A percentile compares a stretch with the other conserved stretches of the same genome.
Evolutionary conservation across 768 basidiomycete species (phyloP).

Genomic region (Kwoniella mangroviensis): DNA sequence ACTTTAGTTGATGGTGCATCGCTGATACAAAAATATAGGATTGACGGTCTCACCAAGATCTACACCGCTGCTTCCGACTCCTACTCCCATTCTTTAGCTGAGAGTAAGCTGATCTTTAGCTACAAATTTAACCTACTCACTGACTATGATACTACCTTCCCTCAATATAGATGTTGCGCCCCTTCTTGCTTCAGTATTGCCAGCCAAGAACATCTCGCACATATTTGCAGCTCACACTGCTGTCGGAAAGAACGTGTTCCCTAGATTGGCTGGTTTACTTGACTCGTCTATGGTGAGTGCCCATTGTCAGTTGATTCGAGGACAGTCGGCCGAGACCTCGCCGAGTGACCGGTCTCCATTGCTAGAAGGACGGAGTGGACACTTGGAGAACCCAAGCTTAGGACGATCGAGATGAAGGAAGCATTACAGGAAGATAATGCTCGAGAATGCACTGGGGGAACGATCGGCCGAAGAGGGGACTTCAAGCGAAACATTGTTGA

Average conservation of each 20-base stretch:
- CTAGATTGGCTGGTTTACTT: conserved; percentile 87
- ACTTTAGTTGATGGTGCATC: background rate
- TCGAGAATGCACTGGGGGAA: no score
- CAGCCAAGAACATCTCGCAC: conserved; percentile 75
- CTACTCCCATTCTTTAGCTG: conserved; percentile 50
- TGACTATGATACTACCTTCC: no score
- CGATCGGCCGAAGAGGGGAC: no score
- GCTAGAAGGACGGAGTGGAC: no score
- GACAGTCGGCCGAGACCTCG: background rate
- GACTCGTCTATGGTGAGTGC: conserved; percentile 70
- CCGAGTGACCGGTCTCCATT: no score
- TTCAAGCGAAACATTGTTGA: no score
- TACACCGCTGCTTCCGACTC: conserved; percentile 53
- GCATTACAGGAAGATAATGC: no score
- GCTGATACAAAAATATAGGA: conserved; percentile 32
- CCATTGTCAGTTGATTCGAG: no score
- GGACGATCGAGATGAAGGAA: no score
- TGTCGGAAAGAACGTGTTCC: conserved; percentile 87
- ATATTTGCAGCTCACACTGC: conserved; percentile 91
- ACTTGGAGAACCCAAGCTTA: no score
- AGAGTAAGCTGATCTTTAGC: conserved; percentile 37
- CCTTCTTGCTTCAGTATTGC: conserved; percentile 75
- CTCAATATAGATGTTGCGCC: conserved; percentile 72
- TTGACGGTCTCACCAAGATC: conserved; percentile 57
- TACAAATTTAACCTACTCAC: background rate